These are phyloP conservation scores for Saprolegnia parasitica DNA, from an alignment of 352 stramenopile genomes.

Conservation along the genomic window DNA sequence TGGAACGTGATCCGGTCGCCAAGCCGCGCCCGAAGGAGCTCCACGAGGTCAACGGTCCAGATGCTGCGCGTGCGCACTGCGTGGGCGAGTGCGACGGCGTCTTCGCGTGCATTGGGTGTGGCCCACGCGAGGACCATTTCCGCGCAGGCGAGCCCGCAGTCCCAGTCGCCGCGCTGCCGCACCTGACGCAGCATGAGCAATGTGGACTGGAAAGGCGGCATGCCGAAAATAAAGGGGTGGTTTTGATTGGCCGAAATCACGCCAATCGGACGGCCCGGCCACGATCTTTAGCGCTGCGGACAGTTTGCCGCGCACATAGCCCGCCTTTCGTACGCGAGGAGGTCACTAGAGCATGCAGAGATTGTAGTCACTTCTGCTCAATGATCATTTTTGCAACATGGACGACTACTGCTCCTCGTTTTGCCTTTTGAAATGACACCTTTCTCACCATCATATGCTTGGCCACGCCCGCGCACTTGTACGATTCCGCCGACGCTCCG, in stretches of 20 bases:
- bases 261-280: neutral
- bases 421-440: neutral
- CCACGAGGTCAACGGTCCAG: conserved; percentile 11
- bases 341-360: neutral
- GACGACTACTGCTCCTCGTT: neutral
- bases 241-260: too few relatives aligned
- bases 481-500: neutral
- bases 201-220: neutral
- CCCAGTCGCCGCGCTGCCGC: neutral
- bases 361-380: neutral
- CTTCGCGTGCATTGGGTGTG: too few relatives aligned
- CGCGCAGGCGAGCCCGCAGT: conserved; percentile 8
- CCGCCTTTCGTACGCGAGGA: neutral
- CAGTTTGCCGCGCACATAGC: neutral
- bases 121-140: conserved; percentile 1
- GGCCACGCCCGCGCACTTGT: too few relatives aligned
- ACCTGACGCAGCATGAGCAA: neutral
- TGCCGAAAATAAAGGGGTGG: neutral
- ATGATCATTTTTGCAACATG: too few relatives aligned
- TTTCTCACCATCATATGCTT: neutral
- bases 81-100: neutral
- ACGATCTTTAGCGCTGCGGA: neutral
- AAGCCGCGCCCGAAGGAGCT: neutral
- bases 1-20: neutral
- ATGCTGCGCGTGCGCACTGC: neutral